phyloP scores from a whole-genome alignment of 2,329 filamentous ascomycete species.

The Whalleya microplaca region DNA sequence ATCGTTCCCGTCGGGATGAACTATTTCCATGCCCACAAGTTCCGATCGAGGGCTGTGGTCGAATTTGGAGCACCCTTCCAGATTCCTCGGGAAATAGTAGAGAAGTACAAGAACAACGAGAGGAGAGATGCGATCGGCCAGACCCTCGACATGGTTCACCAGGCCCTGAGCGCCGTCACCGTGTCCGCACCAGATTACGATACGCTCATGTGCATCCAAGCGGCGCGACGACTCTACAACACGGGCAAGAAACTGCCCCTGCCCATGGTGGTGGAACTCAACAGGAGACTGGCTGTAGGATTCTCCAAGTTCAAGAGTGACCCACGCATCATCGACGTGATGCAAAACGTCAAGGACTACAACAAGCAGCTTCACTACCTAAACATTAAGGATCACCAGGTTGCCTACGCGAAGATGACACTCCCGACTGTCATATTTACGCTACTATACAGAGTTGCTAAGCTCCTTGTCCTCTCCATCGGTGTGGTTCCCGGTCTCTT shows the following conservation, averaged over 20 bases:
- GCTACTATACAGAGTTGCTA: conserved; percentile 78
- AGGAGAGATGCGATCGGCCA: conserved; percentile 85
- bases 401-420: conserved; percentile 87
- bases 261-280: conserved; percentile 91
- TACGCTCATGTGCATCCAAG: conserved; percentile 95
- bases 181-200: conserved; percentile 94
- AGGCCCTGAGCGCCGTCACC: conserved; percentile 83
- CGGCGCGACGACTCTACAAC: conserved; percentile 88
- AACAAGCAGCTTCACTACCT: conserved; percentile 85
- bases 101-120: conserved; percentile 82
- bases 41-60: conserved; percentile 91
- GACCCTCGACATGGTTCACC: conserved; percentile 84
- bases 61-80: conserved; percentile 93
- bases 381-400: conserved; percentile 90
- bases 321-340: conserved; percentile 76
- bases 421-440: conserved; percentile 74
- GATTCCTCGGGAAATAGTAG: conserved; percentile 78
- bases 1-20: conserved; percentile 99
- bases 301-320: conserved; percentile 94
- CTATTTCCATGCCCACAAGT: conserved; percentile 99
- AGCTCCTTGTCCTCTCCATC: conserved; percentile 75
- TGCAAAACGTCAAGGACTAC: conserved; percentile 78
- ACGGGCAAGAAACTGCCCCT: conserved; percentile 92
- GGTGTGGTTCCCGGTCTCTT: conserved; percentile 85
- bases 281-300: conserved; percentile 85